Percentiles rank a stretch among this genome's conserved stretches.
Evolutionary conservation across 108 stramenopile species (phyloP).

Genomic region (Conticribra weissflogii): DNA sequence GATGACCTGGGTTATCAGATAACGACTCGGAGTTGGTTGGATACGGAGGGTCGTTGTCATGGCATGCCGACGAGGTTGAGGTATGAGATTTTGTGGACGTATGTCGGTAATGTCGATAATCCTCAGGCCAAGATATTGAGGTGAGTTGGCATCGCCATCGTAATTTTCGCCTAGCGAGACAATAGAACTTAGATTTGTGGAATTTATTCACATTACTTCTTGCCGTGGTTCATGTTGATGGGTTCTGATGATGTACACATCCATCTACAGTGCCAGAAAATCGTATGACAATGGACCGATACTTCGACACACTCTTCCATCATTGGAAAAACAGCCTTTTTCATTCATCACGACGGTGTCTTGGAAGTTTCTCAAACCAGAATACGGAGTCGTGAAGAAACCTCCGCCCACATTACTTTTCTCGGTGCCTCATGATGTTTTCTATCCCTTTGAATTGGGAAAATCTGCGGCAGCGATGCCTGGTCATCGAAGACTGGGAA

Average conservation of each 20-base stretch:
- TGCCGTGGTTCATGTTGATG: background rate
- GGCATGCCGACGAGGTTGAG: conserved; percentile 39
- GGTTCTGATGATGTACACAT: background rate
- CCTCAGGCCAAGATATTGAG: conserved; percentile 57
- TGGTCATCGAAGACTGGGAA: no score
- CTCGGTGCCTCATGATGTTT: conserved; percentile 43
- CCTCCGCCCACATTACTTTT: conserved; percentile 21
- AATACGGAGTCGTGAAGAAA: conserved; percentile 22
- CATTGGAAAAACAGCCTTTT: conserved; percentile 35
- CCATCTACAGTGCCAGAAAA: conserved; percentile 27
- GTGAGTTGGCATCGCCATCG: conserved; percentile 2
- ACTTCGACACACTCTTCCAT: conserved; percentile 18
- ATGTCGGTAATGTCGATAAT: conserved; percentile 40
- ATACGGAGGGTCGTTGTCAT: conserved; percentile 17
- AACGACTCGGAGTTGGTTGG: conserved; percentile 27
- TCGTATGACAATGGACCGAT: conserved; percentile 24
- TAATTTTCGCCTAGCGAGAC: no score
- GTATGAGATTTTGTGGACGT: conserved; percentile 49
- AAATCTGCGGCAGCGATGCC: background rate
- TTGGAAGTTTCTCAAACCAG: conserved; percentile 25
- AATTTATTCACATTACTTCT: background rate
- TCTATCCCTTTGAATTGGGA: background rate
- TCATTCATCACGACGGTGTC: conserved; percentile 43
- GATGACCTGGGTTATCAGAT: conserved; percentile 3
- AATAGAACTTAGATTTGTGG: background rate